Base-by-base conservation (phyloP, 768 basidiomycete genomes). In the Pisolithus marmoratus region DNA sequence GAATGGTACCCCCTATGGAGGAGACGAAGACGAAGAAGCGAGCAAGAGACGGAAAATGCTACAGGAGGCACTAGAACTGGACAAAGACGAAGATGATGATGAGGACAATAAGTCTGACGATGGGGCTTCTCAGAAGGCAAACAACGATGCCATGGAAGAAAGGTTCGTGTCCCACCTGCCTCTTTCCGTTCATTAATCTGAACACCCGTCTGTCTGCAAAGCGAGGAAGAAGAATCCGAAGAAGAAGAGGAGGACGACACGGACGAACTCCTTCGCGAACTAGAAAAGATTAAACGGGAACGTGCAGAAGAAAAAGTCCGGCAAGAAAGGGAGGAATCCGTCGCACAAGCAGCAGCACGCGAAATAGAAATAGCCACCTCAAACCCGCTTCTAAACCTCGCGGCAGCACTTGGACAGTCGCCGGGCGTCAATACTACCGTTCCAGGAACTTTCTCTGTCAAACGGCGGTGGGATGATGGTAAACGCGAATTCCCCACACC, bases 281-380 rank as follows among this genome's bases (percentile, higher is more conserved):
- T 99, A n/a, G 95, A 96, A 70, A 97, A 95, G 74, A 97, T 98
- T 59, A 97, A 96, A 70, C 85, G 85, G 44, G 94, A 98, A 63
- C 80, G 95, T 9, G 94, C 94, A 11, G 94, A 88, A 61, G 96
- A 98, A 70, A 93, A 93, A 64, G 86, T 79, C 36, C 77, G 89
- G 41, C 75, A 82, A 66, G 95, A 96, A 40, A 76, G 76, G 38
- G 92, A 92, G 62, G 79, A 87, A 58, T 78, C 81, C 7, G 87
- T 77, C 1, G 67, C 76, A 15, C 68, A 76, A 8, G 79, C 80
- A 22, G 80, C 82, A 31, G 71, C 76, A 38, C 79, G 89, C 49
- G 93, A 95, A 56, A 81, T 77, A 20, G 87, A 91, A 63, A 87
- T 95, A 61, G 94, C 94, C 1, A 84, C 82, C 2, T 81, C 81